Percentiles rank a stretch among this genome's conserved stretches.
phyloP scores from a whole-genome alignment of 805 yeast genomes.

The Sugiyamaella smithiae region DNA sequence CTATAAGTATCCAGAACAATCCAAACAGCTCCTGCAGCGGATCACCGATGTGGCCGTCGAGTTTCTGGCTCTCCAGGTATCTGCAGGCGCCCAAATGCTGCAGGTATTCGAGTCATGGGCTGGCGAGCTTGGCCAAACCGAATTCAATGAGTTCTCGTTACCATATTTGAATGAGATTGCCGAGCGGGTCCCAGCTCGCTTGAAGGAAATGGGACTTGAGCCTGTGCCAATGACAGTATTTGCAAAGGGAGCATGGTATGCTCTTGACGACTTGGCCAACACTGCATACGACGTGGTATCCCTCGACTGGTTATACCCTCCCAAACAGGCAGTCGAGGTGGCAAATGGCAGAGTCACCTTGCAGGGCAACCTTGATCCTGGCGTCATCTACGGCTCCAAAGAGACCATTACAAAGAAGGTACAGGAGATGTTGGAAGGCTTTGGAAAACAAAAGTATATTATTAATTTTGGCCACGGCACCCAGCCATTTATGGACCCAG shows the following conservation, averaged over 20 bases:
- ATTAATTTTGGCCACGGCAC: constrained; percentile 98
- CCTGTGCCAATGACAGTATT: constrained; percentile 85
- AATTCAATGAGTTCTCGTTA: constrained; percentile 81
- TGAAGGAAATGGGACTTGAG: constrained; percentile 72
- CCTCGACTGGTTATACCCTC: constrained; percentile 87
- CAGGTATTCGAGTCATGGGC: constrained; percentile 99
- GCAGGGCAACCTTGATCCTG: constrained; percentile 97
- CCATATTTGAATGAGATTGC: constrained; percentile 84
- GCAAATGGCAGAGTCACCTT: constrained; percentile 74
- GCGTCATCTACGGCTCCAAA: constrained; percentile 85
- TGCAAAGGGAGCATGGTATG: constrained; percentile 97
- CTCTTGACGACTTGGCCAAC: constrained; percentile 77
- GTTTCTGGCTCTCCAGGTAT: constrained; percentile 88
- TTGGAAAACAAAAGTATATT: constrained; percentile 87
- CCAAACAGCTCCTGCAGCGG: constrained; percentile 68
- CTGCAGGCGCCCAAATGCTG: constrained; percentile 97
- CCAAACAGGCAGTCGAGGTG: constrained; percentile 75
- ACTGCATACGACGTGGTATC: constrained; percentile 86
- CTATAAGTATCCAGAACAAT: constrained; percentile 68
- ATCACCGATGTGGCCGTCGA: constrained; percentile 88
- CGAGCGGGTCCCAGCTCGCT: constrained; percentile 60
- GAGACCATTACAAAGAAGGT: constrained; percentile 79
- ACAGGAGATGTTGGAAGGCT: constrained; percentile 81
- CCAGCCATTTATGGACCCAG: constrained; percentile 96
- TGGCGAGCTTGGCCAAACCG: constrained; percentile 89